These are phyloP conservation scores for Suhomyces coccinellae DNA, from an alignment of 1,139 yeast genomes.

Conservation along the genomic window DNA sequence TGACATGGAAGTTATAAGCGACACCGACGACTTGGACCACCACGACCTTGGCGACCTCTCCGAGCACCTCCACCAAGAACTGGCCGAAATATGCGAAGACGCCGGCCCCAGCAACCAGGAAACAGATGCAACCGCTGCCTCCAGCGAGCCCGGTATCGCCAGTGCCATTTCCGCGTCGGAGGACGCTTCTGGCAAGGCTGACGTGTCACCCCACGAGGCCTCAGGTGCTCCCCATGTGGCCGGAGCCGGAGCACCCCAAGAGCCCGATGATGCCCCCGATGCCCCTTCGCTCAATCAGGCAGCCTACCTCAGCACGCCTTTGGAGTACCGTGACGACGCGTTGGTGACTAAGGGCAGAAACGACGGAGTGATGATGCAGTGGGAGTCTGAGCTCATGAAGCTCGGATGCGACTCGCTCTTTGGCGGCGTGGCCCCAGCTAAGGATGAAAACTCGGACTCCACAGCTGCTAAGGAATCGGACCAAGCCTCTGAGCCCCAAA, in stretches of 20 bases:
- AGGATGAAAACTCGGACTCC: no score
- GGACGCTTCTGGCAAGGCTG: neutral
- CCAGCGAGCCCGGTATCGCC: no score
- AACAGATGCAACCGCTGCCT: neutral
- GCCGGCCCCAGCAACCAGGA: neutral
- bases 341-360: conserved; percentile 68
- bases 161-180: neutral
- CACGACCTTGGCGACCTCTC: conserved; percentile 14
- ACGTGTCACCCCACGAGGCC: neutral
- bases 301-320: conserved; percentile 63
- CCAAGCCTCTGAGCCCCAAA: conserved; percentile 21
- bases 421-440: conserved; percentile 30
- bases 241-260: neutral
- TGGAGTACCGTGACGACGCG: conserved; percentile 71
- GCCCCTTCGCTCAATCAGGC: conserved; percentile 68
- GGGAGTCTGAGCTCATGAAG: conserved; percentile 86
- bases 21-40: conserved; percentile 29
- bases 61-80: conserved; percentile 13
- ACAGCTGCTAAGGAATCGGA: no score
- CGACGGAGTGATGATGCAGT: conserved; percentile 98
- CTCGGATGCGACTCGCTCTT: conserved; percentile 74
- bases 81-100: conserved; percentile 11
- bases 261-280: conserved; percentile 18
- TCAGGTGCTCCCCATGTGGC: neutral
- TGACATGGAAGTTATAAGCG: conserved; percentile 43